These are phyloP conservation scores for Linum usitatissimum DNA, from an alignment of 345 rosid species.

Conservation along the genomic window DNA sequence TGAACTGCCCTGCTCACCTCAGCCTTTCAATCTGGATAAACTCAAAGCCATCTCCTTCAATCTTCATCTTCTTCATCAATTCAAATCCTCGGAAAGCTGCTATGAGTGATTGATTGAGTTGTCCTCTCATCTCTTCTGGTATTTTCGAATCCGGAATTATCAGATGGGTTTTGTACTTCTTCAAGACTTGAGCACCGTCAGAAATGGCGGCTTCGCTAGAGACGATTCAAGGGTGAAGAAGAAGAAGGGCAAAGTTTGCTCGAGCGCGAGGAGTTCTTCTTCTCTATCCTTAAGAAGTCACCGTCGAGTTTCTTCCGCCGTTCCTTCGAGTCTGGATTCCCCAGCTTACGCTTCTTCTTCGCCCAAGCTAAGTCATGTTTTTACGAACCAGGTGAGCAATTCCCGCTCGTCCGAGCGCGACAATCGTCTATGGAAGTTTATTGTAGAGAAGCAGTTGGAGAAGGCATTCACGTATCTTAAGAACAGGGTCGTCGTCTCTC, in stretches of 20 bases:
- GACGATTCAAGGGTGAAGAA: conserved; percentile 12
- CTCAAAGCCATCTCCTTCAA: too few relatives aligned
- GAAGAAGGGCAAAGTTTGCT: too few relatives aligned
- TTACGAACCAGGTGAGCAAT: conserved; percentile 8
- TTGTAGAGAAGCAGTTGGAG: conserved; percentile 35
- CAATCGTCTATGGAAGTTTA: conserved; percentile 33
- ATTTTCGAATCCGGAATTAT: too few relatives aligned
- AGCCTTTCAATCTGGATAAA: too few relatives aligned
- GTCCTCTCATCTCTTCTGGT: too few relatives aligned
- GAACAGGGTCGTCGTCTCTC: conserved; percentile 45
- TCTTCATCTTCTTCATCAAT: too few relatives aligned
- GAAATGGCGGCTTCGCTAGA: conserved; percentile 16
- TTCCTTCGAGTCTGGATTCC: conserved; percentile 6
- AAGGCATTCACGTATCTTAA: conserved; percentile 60
- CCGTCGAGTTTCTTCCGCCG: conserved; percentile 25
- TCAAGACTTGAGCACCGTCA: conserved; percentile 21
- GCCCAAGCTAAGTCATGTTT: too few relatives aligned
- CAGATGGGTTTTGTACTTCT: conserved; percentile 46
- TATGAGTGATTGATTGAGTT: too few relatives aligned
- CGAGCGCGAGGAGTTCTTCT: background rate
- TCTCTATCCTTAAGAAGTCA: conserved; percentile 20
- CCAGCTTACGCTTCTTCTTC: too few relatives aligned
- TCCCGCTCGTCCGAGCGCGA: background rate
- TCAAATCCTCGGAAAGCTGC: too few relatives aligned
- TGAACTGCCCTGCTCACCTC: too few relatives aligned